A percentile compares a stretch with the other conserved stretches of the same genome.
Conservation (phyloP, 73 alveolate genomes). For the Paramecium pentaurelia region DNA sequence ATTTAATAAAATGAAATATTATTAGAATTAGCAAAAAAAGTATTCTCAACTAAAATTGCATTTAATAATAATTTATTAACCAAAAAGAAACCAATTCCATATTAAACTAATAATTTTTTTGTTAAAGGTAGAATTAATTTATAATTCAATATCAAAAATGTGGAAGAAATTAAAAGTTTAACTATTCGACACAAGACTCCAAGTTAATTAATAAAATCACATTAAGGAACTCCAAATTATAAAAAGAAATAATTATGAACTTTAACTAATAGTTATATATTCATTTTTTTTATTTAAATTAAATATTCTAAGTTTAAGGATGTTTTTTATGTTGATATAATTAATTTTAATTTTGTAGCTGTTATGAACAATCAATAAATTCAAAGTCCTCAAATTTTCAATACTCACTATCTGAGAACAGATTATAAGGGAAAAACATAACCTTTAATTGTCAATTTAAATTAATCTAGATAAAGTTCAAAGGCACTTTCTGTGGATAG, state of each 20-base stretch:
- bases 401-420: neutral
- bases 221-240: neutral
- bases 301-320: neutral
- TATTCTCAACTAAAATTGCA: neutral
- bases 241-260: neutral
- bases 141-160: neutral
- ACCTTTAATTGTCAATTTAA: neutral
- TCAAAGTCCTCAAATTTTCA: constrained; percentile 14
- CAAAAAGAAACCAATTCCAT: neutral
- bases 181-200: neutral
- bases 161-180: constrained; percentile 11
- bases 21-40: neutral
- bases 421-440: neutral
- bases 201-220: neutral
- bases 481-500: constrained; percentile 4
- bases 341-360: constrained; percentile 1
- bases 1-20: neutral
- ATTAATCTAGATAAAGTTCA: neutral
- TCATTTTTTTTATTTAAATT: neutral
- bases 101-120: neutral
- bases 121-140: constrained; percentile 4
- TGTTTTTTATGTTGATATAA: neutral
- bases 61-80: neutral
- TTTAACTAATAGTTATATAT: neutral
- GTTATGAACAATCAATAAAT: neutral